Conservation (phyloP, 1,284 basidiomycete species). For the Tranzscheliella williamsii region DNA sequence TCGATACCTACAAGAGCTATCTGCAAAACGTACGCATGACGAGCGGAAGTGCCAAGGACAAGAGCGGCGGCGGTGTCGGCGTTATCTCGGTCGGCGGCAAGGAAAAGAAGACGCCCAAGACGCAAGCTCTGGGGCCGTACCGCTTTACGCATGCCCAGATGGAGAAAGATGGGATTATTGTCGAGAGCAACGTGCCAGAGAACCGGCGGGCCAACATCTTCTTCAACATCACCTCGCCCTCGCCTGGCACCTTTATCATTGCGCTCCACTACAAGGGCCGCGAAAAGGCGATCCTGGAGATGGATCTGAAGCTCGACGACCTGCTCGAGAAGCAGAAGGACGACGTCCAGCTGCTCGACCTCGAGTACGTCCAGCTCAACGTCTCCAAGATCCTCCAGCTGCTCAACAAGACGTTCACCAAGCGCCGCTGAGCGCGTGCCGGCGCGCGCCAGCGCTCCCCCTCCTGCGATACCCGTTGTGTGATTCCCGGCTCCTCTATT, state of each 20-base stretch:
- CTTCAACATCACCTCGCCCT: conserved; percentile 96
- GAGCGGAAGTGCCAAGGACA: conserved; percentile 60
- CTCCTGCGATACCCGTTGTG: too few species aligned
- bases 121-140: conserved; percentile 88
- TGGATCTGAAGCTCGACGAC: conserved; percentile 99
- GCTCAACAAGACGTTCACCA: conserved; percentile 61
- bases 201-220: conserved; percentile 91
- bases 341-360: conserved; percentile 88
- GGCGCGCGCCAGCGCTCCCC: background rate
- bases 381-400: conserved; percentile 90
- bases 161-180: conserved; percentile 99
- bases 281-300: conserved; percentile 98
- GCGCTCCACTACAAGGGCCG: conserved; percentile 97
- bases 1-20: conserved; percentile 99
- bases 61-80: conserved; percentile 78
- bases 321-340: conserved; percentile 98
- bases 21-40: conserved; percentile 94
- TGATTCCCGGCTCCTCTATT: too few species aligned
- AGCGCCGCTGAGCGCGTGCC: conserved; percentile 23
- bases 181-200: conserved; percentile 97
- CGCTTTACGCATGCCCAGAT: conserved; percentile 95
- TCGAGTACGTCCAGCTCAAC: conserved; percentile 96
- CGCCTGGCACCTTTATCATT: conserved; percentile 97
- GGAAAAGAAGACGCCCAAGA: conserved; percentile 87
- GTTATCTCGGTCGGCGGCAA: conserved; percentile 95